These are phyloP conservation scores for Fraxinus quadrangulata DNA, from an alignment of 257 asterid genomes.

Conservation along the genomic window DNA sequence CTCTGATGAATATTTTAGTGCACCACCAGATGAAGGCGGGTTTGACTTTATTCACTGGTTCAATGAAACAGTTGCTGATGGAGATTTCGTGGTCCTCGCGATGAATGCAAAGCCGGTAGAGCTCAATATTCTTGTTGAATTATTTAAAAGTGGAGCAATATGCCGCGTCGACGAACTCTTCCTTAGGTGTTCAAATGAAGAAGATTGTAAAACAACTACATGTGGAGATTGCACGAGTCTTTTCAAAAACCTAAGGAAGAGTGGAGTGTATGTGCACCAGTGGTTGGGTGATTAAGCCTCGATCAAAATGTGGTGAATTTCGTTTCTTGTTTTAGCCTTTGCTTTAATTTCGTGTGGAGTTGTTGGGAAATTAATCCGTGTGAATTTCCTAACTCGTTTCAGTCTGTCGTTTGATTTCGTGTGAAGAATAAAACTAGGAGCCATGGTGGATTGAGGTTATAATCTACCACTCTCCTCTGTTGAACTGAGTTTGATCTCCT, in stretches of 20 bases:
- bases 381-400: background rate
- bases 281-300: constrained; percentile 55
- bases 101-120: constrained; percentile 58
- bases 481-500: constrained; percentile 15
- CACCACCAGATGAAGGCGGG: constrained; percentile 63
- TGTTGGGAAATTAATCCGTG: background rate
- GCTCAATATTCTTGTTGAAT: constrained; percentile 58
- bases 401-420: constrained; percentile 23
- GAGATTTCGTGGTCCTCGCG: constrained; percentile 76
- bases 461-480: constrained; percentile 24
- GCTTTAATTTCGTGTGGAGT: background rate
- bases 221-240: constrained; percentile 57
- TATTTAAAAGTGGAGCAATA: constrained; percentile 62
- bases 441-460: constrained; percentile 23
- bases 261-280: constrained; percentile 76
- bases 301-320: constrained; percentile 5
- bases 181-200: constrained; percentile 57
- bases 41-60: constrained; percentile 79
- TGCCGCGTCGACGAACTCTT: constrained; percentile 76
- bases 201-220: constrained; percentile 28
- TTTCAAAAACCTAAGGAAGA: constrained; percentile 56
- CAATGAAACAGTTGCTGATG: constrained; percentile 54
- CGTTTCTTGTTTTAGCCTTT: constrained; percentile 7
- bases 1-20: constrained; percentile 59
- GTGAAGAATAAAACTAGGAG: constrained; percentile 32